Evolutionary conservation across 257 asterid genomes (phyloP), one percentile per base, ranked within the genome.

Genomic region (Gardenia jasminoides): DNA sequence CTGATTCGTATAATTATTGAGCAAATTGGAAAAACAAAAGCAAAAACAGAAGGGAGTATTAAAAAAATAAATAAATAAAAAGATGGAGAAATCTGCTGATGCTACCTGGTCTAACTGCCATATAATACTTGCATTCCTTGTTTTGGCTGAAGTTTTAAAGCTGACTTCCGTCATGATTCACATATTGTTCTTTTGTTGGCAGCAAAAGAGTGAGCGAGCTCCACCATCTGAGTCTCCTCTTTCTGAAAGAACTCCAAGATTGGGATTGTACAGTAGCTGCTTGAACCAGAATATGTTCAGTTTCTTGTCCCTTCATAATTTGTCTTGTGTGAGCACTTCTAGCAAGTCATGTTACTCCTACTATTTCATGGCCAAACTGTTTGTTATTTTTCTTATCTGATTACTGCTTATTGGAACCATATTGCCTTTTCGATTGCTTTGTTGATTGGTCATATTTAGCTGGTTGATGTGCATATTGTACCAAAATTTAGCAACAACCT

Each of bases 401-500:
- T 84, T 9, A 43, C 74, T 66, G 71, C 30, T 50, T 74, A n/a
- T 43, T 30, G 58, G 59, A 10, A 17, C 16, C 31, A 77, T 74
- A 33, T 61, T 47, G 33, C 61, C 68, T 61, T 39, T 64, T 44
- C 56, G 22, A 17, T 6, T 77, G 11, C 76, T 81, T 46, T 43
- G 10, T 67, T 75, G 56, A n/a, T 20, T 54, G 16, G 28, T 66
- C 26, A 72, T 26, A 10, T 78, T 52, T 39, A 41, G 69, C 64
- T 54, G 44, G 61, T 80, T 75, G 52, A 36, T 44, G 78, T 65
- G 46, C 52, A 73, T 67, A 71, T 30, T 30, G 33, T 44, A 79
- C 44, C 67, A 61, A 72, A 47, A n/a, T 70, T 77, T 33, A 50
- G 68, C 81, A 72, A 70, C 83, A 65, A 66, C 78, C 88, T 87